Evolutionary conservation across 148 eudicot species (phyloP).

Genomic region (Nepenthes gracilis): DNA sequence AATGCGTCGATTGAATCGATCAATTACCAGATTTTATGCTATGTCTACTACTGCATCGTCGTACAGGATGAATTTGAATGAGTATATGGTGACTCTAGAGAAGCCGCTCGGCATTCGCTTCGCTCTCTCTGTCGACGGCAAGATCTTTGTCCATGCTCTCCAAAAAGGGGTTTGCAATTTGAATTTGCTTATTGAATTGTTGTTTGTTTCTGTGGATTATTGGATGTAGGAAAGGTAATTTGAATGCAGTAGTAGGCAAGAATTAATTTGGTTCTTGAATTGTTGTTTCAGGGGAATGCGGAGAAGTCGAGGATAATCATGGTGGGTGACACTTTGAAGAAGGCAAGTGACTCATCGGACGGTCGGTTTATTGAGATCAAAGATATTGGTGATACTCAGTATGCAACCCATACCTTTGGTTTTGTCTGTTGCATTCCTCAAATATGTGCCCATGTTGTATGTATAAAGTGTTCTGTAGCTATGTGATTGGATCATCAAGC

Average conservation of each 20-base stretch:
- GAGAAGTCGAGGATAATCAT: constrained; percentile 89
- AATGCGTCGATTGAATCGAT: constrained; percentile 6
- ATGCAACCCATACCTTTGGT: constrained; percentile 11
- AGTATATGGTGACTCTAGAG: constrained; percentile 84
- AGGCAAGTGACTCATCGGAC: constrained; percentile 62
- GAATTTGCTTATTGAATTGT: not conserved
- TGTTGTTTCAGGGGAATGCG: constrained; percentile 66
- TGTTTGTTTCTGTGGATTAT: not conserved
- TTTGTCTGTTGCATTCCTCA: not conserved
- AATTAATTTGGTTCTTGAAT: not conserved
- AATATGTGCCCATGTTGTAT: too few relatives aligned
- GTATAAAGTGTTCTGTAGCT: too few relatives aligned
- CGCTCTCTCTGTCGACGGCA: constrained; percentile 73
- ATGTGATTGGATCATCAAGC: too few relatives aligned
- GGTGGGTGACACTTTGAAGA: constrained; percentile 98
- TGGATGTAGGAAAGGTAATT: not conserved
- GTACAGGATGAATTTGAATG: constrained; percentile 76
- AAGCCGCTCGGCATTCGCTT: constrained; percentile 89
- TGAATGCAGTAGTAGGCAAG: not conserved
- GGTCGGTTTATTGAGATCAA: constrained; percentile 58
- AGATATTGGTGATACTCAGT: constrained; percentile 80
- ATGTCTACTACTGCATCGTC: constrained; percentile 26
- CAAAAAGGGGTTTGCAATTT: constrained; percentile 57
- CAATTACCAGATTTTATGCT: constrained; percentile 40
- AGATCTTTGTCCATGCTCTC: constrained; percentile 68